Percentiles rank a stretch among this genome's conserved stretches.
These are phyloP conservation scores for Pinus albicaulis DNA, from an alignment of 75 land plant genomes.

Conservation along the genomic window DNA sequence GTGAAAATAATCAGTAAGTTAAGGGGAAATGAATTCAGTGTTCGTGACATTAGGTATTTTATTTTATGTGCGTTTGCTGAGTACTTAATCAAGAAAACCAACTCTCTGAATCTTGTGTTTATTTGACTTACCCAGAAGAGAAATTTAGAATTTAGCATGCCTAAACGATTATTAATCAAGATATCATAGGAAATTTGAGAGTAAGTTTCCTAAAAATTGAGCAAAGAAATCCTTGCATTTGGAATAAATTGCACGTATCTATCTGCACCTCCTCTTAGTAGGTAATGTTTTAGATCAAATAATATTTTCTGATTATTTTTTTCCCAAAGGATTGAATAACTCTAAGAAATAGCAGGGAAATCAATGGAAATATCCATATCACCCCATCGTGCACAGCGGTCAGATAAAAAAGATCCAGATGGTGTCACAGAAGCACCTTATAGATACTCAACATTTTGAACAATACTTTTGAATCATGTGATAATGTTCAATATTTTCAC, in stretches of 20 bases:
- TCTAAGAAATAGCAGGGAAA: too few relatives aligned
- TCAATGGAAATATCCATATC: too few relatives aligned
- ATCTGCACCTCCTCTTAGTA: constrained; percentile 41
- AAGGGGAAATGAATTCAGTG: constrained; percentile 75
- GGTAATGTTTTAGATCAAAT: too few relatives aligned
- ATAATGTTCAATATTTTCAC: constrained; percentile 16
- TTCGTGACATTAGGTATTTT: constrained; percentile 75
- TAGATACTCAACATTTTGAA: constrained; percentile 15
- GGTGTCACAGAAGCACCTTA: constrained; percentile 17
- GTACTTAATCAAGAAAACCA: constrained; percentile 81
- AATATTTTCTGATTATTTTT: too few relatives aligned
- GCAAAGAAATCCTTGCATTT: constrained; percentile 70
- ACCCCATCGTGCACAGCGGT: too few relatives aligned
- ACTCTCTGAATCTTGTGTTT: constrained; percentile 66
- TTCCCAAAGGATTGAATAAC: too few relatives aligned
- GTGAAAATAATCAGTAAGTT: constrained; percentile 78
- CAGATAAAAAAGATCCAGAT: too few relatives aligned
- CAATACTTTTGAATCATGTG: constrained; percentile 8
- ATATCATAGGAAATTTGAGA: constrained; percentile 71
- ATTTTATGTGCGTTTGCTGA: constrained; percentile 85
- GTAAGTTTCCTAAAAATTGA: constrained; percentile 38
- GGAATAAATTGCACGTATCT: constrained; percentile 34
- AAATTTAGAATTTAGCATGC: constrained; percentile 62
- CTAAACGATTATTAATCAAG: constrained; percentile 64
- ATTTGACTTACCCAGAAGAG: constrained; percentile 54